Evolutionary conservation across 2,329 filamentous ascomycete genomes (phyloP), one percentile per base, ranked within the genome.

Genomic region (Pseudogymnoascus sp.): DNA sequence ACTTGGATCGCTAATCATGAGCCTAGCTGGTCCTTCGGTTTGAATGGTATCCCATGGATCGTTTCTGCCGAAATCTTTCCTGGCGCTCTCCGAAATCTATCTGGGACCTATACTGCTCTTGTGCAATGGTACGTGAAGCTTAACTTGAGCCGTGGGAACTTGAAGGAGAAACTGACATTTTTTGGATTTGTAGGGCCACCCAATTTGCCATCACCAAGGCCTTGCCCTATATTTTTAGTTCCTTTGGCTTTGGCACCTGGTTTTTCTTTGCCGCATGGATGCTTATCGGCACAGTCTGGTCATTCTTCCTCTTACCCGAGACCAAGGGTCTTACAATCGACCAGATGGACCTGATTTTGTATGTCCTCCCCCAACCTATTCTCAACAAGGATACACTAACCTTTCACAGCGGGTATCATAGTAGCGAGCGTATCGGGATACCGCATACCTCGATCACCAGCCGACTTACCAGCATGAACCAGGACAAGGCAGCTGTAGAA

Each of bases 201-300:
- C 77, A 78, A 44, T 79, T 79, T 61, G 71, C 73, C 64, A 76
- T 80, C 62, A 78, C 76, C 9, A 78, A 78, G 63, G 72, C 77
- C 0, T 69, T 79, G 1, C 77, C 78, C 0, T 79, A 79, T 64
- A 80, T 80, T 50, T 76, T 79, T 65, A 74, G 70, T 44, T 74
- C 73, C 0, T 72, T 79, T 9, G 73, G 74, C 21, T 83, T 78
- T 67, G 82, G 82, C 4, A 80, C 80, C 1, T 84, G 81, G 75
- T 83, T 83, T 72, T 83, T 84, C 73, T 85, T 85, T 66, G 82
- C 80, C 0, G 75, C 75, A 2, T 77, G 79, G 68, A 82, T 83
- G 75, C 71, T 83, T 6, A 68, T 76, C 10, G 78, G 79, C 5
- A 74, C 77, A 9, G 17, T 80, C 26, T 83, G 79, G 73, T 77